These are phyloP conservation scores for Nicotiana tabacum DNA, from an alignment of 257 asterid species.

Conservation along the genomic window DNA sequence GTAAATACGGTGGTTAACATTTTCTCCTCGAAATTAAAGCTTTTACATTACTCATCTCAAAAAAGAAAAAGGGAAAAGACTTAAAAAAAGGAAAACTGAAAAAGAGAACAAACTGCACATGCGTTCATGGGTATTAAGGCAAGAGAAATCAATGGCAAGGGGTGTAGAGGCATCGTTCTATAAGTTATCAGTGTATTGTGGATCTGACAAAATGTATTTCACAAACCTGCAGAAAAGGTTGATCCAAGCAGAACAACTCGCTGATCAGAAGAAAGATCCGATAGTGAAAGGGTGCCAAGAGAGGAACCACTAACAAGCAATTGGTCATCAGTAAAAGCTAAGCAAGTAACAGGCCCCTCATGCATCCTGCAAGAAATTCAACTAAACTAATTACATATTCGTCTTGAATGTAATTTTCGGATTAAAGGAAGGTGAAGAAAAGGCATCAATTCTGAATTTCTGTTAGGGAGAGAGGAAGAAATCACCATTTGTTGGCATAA, in stretches of 20 bases:
- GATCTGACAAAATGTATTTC: slow-evolving; percentile 6
- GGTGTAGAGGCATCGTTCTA: background rate
- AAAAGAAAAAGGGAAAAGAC: background rate
- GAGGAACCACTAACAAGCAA: slow-evolving; percentile 82
- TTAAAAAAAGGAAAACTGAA: background rate
- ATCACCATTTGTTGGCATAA: background rate
- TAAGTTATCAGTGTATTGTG: background rate
- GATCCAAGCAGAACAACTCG: slow-evolving; percentile 53
- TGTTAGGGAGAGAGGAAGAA: background rate
- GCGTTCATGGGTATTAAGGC: background rate
- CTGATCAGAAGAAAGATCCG: slow-evolving; percentile 92
- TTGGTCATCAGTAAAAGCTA: slow-evolving; percentile 78
- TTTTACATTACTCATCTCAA: background rate
- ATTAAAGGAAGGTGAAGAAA: background rate
- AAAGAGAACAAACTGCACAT: background rate
- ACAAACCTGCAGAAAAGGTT: slow-evolving; percentile 55
- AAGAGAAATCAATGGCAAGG: background rate
- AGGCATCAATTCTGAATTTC: background rate
- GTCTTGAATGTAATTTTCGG: background rate
- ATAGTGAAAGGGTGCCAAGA: slow-evolving; percentile 68
- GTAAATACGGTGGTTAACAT: too few relatives aligned
- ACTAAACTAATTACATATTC: background rate
- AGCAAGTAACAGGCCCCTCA: slow-evolving; percentile 64
- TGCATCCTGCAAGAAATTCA: slow-evolving; percentile 61
- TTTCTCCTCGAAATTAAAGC: background rate